These are phyloP conservation scores for Podila minutissima DNA, from an alignment of 192 early-diverging fungal genomes.

Conservation along the genomic window DNA sequence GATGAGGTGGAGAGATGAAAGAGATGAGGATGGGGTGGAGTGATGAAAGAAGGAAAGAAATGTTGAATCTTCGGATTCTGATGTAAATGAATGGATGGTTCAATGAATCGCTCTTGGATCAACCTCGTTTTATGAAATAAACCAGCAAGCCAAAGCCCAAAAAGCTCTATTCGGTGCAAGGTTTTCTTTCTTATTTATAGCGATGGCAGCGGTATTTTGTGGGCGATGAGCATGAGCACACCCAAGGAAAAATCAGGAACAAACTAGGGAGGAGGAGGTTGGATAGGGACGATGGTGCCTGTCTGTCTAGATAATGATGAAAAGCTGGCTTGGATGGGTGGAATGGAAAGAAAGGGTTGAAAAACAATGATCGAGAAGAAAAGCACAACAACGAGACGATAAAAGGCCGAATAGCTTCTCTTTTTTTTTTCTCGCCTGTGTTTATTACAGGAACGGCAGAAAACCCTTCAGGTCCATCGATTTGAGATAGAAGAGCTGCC, in stretches of 20 bases:
- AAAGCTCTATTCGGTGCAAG: neutral
- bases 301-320: neutral
- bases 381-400: neutral
- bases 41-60: neutral
- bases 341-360: neutral
- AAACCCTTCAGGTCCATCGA: too few relatives aligned
- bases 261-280: neutral
- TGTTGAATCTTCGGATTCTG: neutral
- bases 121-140: neutral
- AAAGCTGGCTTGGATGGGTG: neutral
- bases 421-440: too few relatives aligned
- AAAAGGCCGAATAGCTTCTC: neutral
- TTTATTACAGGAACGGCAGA: too few relatives aligned
- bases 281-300: neutral
- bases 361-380: neutral
- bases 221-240: too few relatives aligned
- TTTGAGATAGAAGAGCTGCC: too few relatives aligned
- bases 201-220: too few relatives aligned
- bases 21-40: neutral
- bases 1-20: neutral
- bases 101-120: neutral
- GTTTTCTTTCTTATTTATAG: too few relatives aligned
- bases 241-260: too few relatives aligned
- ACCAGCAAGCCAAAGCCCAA: neutral
- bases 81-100: too few relatives aligned